These are phyloP conservation scores for Zygoascus bituminiphila DNA, from an alignment of 805 yeast species.

Conservation along the genomic window DNA sequence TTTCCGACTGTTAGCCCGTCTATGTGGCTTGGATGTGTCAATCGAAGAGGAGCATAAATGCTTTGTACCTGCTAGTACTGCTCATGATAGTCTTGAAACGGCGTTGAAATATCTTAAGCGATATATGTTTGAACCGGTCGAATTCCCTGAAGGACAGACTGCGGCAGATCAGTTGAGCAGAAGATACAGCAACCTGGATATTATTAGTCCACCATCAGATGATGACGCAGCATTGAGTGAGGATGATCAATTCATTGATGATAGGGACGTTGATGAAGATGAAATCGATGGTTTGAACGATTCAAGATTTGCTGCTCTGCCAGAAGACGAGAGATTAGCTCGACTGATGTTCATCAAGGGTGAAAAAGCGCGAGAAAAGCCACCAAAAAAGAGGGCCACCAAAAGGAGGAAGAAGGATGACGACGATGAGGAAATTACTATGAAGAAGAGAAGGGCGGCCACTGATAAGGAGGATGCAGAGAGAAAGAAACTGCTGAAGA, in stretches of 20 bases:
- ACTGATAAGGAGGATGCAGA: conserved; percentile 9
- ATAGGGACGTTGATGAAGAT: conserved; percentile 25
- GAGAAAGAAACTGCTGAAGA: conserved; percentile 26
- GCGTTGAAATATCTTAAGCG: conserved; percentile 34
- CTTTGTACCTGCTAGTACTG: conserved; percentile 30
- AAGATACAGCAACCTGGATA: conserved; percentile 5
- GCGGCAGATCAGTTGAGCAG: conserved; percentile 30
- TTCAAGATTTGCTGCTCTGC: conserved; percentile 18
- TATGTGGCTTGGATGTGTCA: conserved; percentile 42
- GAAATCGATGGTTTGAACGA: conserved; percentile 20
- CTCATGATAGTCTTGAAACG: conserved; percentile 29
- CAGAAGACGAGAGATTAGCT: conserved; percentile 20
- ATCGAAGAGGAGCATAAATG: conserved; percentile 31
- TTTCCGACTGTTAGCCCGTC: conserved; percentile 37
- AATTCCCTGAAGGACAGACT: conserved; percentile 29
- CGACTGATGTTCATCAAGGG: conserved; percentile 7
- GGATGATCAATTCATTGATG: conserved; percentile 25
- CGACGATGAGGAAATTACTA: conserved; percentile 14
- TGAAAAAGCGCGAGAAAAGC: conserved; percentile 1
- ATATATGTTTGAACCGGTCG: conserved; percentile 33
- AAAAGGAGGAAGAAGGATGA: conserved; percentile 10
- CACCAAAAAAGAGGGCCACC: not conserved
- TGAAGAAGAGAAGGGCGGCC: conserved; percentile 5
- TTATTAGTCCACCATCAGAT: conserved; percentile 21
- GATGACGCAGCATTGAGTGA: conserved; percentile 32